A percentile compares a stretch with the other conserved stretches of the same genome.
Evolutionary conservation across 2,329 filamentous ascomycete species (phyloP).

Genomic region (Fusarium tricinctum): DNA sequence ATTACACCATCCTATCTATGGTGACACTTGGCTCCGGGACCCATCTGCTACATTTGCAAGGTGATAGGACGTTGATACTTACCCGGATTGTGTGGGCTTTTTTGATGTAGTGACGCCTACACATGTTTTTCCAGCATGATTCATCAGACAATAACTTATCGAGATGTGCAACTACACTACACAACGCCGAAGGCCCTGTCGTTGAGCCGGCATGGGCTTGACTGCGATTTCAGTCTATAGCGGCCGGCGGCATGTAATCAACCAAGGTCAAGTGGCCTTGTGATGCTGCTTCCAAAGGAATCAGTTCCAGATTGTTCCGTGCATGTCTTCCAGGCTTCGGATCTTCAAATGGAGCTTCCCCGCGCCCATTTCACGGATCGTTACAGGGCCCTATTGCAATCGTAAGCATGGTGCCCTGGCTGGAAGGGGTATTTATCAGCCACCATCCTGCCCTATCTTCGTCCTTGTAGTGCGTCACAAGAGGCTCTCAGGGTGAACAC

Average conservation of each 20-base stretch:
- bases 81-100: slow-evolving; percentile 23
- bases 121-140: slow-evolving; percentile 38
- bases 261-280: slow-evolving; percentile 42
- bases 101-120: slow-evolving; percentile 37
- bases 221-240: slow-evolving; percentile 36
- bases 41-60: slow-evolving; percentile 23
- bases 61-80: slow-evolving; percentile 18
- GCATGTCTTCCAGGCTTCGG: slow-evolving; percentile 31
- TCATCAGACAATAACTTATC: slow-evolving; percentile 41
- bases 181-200: slow-evolving; percentile 15
- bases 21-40: slow-evolving; percentile 40
- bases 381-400: slow-evolving; percentile 30
- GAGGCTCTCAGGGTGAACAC: slow-evolving; percentile 24
- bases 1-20: slow-evolving; percentile 41
- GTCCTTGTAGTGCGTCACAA: slow-evolving; percentile 29
- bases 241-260: slow-evolving; percentile 46
- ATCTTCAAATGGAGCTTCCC: slow-evolving; percentile 33
- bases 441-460: slow-evolving; percentile 18
- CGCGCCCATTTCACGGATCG: slow-evolving; percentile 28
- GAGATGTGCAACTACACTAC: slow-evolving; percentile 44
- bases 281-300: slow-evolving; percentile 36
- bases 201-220: slow-evolving; percentile 15
- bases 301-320: slow-evolving; percentile 37
- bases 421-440: slow-evolving; percentile 35
- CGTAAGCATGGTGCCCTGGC: slow-evolving; percentile 18